phyloP scores from a whole-genome alignment of 148 eudicot genomes.

The Suaeda aralocaspica region DNA sequence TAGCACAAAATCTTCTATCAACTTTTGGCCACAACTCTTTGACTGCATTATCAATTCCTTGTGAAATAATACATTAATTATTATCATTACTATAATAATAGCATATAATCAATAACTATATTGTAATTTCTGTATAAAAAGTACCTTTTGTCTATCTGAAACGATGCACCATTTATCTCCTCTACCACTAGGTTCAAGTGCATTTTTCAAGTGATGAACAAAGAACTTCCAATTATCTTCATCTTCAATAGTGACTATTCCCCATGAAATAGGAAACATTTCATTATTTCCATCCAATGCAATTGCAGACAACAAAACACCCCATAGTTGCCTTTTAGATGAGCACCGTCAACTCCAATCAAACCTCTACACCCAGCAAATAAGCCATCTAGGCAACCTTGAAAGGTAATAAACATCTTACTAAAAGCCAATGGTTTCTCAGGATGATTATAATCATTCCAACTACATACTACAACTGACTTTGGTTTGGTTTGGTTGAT shows the following conservation, averaged over 20 bases:
- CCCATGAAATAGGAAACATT: not conserved
- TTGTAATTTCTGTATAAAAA: too few relatives aligned
- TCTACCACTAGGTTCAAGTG: not conserved
- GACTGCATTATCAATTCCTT: too few relatives aligned
- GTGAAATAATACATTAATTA: too few relatives aligned
- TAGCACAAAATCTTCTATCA: not conserved
- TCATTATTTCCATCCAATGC: constrained; percentile 1
- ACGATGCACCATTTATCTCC: not conserved
- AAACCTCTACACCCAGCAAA: not conserved
- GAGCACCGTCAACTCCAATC: constrained; percentile 4
- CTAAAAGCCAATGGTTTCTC: not conserved
- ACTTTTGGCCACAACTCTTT: not conserved
- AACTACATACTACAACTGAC: not conserved
- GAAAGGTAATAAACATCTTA: not conserved
- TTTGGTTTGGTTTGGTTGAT: not conserved
- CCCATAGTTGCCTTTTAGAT: not conserved
- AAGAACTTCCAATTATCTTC: not conserved
- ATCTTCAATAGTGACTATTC: not conserved
- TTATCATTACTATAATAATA: too few relatives aligned
- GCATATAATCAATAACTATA: too few relatives aligned
- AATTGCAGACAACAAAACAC: not conserved
- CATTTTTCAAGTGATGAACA: not conserved
- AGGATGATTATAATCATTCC: not conserved
- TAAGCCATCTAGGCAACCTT: not conserved
- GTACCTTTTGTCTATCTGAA: constrained; percentile 35